Conservation (phyloP, 179 eudicot genomes). For the Carnegiea gigantea region DNA sequence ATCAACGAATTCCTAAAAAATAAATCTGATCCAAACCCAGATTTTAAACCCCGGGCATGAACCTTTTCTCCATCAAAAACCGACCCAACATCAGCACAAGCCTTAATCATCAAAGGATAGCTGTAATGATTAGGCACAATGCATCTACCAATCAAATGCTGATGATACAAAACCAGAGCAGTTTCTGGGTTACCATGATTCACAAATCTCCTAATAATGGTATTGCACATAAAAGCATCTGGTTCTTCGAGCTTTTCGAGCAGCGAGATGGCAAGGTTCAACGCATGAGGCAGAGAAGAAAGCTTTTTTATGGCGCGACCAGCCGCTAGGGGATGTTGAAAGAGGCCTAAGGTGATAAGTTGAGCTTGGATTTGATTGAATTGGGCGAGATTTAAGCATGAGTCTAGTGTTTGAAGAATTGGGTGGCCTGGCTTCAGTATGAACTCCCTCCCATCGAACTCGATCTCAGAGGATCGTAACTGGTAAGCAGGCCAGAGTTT, state of each 20-base stretch:
- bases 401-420: slow-evolving; percentile 44
- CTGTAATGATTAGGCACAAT: slow-evolving; percentile 50
- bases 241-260: slow-evolving; percentile 38
- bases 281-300: slow-evolving; percentile 35
- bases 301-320: slow-evolving; percentile 53
- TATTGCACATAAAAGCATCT: slow-evolving; percentile 61
- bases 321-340: slow-evolving; percentile 50
- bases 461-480: background rate
- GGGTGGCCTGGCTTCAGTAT: slow-evolving; percentile 43
- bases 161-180: slow-evolving; percentile 41
- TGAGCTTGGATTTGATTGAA: slow-evolving; percentile 56
- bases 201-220: slow-evolving; percentile 41
- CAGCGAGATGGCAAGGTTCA: slow-evolving; percentile 39
- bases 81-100: slow-evolving; percentile 43
- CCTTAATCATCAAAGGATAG: slow-evolving; percentile 47
- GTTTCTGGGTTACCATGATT: slow-evolving; percentile 32
- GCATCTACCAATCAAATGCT: slow-evolving; percentile 34
- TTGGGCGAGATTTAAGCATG: slow-evolving; percentile 28
- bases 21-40: slow-evolving; percentile 55
- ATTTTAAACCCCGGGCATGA: slow-evolving; percentile 40
- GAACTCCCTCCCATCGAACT: slow-evolving; percentile 5
- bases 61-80: slow-evolving; percentile 46
- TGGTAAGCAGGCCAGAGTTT: slow-evolving; percentile 34
- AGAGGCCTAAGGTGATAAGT: slow-evolving; percentile 44
- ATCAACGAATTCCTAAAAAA: slow-evolving; percentile 56